Percentiles rank a stretch among this genome's conserved stretches.
Conservation (phyloP, 2,329 filamentous ascomycete species). For the Alternaria alternata region DNA sequence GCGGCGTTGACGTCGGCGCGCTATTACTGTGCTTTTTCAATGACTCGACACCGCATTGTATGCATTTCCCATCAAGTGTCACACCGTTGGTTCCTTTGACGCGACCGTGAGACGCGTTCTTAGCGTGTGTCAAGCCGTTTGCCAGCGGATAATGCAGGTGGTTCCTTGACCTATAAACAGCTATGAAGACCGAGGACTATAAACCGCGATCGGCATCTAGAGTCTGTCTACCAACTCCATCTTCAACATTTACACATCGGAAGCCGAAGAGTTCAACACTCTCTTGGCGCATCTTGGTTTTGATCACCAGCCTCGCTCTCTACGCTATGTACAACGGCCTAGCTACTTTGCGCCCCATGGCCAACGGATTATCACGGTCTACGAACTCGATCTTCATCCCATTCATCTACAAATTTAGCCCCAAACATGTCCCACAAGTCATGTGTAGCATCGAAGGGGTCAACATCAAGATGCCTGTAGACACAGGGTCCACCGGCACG, state of each 20-base stretch:
- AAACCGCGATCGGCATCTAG: constrained; percentile 15
- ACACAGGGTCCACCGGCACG: constrained; percentile 48
- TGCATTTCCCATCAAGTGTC: constrained; percentile 3
- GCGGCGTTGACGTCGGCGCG: constrained; percentile 14
- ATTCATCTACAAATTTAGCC: constrained; percentile 39
- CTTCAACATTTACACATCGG: constrained; percentile 25
- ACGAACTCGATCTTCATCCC: constrained; percentile 44
- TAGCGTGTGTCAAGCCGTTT: constrained; percentile 14
- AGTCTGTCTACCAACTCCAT: neutral
- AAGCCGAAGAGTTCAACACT: constrained; percentile 32
- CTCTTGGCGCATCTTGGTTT: constrained; percentile 19
- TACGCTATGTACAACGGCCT: constrained; percentile 11
- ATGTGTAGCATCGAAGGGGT: constrained; percentile 38
- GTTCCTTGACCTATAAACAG: constrained; percentile 26
- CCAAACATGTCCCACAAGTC: constrained; percentile 37
- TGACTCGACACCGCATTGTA: constrained; percentile 2
- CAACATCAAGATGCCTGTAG: constrained; percentile 43
- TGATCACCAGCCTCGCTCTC: constrained; percentile 15
- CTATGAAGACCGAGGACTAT: constrained; percentile 30
- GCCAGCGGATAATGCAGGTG: constrained; percentile 19
- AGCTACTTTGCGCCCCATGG: constrained; percentile 20
- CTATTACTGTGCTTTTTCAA: constrained; percentile 6
- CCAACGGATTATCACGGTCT: constrained; percentile 22
- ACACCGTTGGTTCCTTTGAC: constrained; percentile 3
- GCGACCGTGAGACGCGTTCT: constrained; percentile 24